phyloP scores from a whole-genome alignment of 2,329 filamentous ascomycete genomes.

The Esteya vermicola region DNA sequence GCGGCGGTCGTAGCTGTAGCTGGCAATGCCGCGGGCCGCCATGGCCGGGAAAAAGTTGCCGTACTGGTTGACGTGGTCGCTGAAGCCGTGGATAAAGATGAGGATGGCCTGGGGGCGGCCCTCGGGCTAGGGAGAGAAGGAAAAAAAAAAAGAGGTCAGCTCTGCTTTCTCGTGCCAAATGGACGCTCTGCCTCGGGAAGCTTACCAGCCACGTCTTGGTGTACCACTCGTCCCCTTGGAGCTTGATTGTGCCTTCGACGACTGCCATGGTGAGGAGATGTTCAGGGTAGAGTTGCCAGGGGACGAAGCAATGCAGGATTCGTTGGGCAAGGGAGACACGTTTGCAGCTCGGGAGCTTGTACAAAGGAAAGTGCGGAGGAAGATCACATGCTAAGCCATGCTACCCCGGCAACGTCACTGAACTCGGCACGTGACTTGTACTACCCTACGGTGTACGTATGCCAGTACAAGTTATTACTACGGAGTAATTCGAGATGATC shows the following conservation, averaged over 20 bases:
- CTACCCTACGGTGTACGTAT: too few relatives aligned
- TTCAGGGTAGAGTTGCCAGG: too few relatives aligned
- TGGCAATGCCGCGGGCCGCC: slow-evolving; percentile 56
- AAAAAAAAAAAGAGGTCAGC: not conserved
- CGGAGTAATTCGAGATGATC: too few relatives aligned
- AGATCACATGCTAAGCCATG: too few relatives aligned
- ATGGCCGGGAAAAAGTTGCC: slow-evolving; percentile 58
- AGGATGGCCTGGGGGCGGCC: slow-evolving; percentile 42
- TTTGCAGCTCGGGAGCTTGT: too few relatives aligned
- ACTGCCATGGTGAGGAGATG: too few relatives aligned
- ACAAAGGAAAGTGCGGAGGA: too few relatives aligned
- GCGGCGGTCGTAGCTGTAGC: slow-evolving; percentile 69
- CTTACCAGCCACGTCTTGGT: slow-evolving; percentile 46
- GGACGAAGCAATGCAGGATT: too few relatives aligned
- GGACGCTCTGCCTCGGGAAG: slow-evolving; percentile 5
- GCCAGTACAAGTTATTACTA: too few relatives aligned
- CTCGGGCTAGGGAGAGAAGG: not conserved
- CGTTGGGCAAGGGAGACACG: too few relatives aligned
- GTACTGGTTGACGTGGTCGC: slow-evolving; percentile 71
- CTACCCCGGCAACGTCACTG: too few relatives aligned
- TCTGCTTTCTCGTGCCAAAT: not conserved
- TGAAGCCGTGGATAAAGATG: slow-evolving; percentile 80
- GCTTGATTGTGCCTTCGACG: slow-evolving; percentile 34
- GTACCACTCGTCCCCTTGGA: slow-evolving; percentile 32
- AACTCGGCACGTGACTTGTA: too few relatives aligned